Evolutionary conservation across 2,329 filamentous ascomycete genomes (phyloP).

Genomic region (Xylariales sp.): DNA sequence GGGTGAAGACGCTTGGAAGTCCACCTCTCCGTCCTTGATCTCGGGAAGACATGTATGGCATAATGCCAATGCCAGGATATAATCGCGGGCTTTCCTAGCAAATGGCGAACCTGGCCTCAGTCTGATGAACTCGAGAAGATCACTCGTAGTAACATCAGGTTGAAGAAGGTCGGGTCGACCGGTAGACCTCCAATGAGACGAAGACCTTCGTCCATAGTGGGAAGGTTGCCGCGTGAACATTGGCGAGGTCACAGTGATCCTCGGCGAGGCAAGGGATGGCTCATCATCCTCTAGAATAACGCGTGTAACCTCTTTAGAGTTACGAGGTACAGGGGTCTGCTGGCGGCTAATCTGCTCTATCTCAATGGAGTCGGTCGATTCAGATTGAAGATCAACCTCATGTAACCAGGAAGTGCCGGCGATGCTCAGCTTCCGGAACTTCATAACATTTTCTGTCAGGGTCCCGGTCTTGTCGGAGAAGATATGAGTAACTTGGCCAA

Average conservation of each 20-base stretch:
- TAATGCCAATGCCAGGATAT: slow-evolving; percentile 77
- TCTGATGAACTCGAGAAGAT: slow-evolving; percentile 75
- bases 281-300: slow-evolving; percentile 11
- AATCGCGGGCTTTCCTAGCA: slow-evolving; percentile 73
- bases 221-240: slow-evolving; percentile 10
- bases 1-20: slow-evolving; percentile 84
- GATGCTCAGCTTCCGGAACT: slow-evolving; percentile 87
- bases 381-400: slow-evolving; percentile 57
- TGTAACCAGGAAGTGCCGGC: slow-evolving; percentile 88
- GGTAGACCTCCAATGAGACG: slow-evolving; percentile 28
- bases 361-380: neutral
- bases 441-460: slow-evolving; percentile 92
- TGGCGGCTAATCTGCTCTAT: neutral
- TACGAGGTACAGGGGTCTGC: slow-evolving; percentile 1
- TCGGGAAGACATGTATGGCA: slow-evolving; percentile 92
- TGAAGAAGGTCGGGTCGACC: slow-evolving; percentile 35
- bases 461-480: slow-evolving; percentile 96
- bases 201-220: slow-evolving; percentile 22
- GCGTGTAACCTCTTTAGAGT: slow-evolving; percentile 10
- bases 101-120: slow-evolving; percentile 72
- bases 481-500: slow-evolving; percentile 84
- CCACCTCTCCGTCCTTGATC: slow-evolving; percentile 63
- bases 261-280: slow-evolving; percentile 14
- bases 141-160: slow-evolving; percentile 59
- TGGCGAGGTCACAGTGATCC: slow-evolving; percentile 21